Evolutionary conservation across 1,284 basidiomycete species (phyloP).

Genomic region (Papiliotrema laurentii): DNA sequence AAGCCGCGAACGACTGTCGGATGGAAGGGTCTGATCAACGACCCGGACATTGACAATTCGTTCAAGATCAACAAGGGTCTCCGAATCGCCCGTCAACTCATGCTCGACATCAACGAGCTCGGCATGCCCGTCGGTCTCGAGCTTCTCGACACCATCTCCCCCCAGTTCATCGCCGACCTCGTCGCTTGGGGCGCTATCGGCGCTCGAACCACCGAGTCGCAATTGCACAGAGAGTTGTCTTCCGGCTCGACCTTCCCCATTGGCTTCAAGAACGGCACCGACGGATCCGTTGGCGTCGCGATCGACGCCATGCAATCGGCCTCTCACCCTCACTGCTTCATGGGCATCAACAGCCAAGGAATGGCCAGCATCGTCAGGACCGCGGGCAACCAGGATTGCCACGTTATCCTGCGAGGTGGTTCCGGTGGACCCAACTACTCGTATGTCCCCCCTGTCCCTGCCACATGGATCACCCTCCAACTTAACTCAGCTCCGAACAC

Average conservation of each 20-base stretch:
- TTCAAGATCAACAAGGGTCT: slow-evolving; percentile 90
- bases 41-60: slow-evolving; percentile 46
- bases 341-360: slow-evolving; percentile 93
- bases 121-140: slow-evolving; percentile 85
- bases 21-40: slow-evolving; percentile 97
- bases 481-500: slow-evolving; percentile 53
- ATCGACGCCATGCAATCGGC: slow-evolving; percentile 95
- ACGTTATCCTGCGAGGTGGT: slow-evolving; percentile 89
- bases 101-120: slow-evolving; percentile 79
- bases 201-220: slow-evolving; percentile 91
- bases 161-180: slow-evolving; percentile 93
- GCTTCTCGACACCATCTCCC: slow-evolving; percentile 62
- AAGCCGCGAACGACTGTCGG: slow-evolving; percentile 65
- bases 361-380: slow-evolving; percentile 95
- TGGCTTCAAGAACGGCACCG: slow-evolving; percentile 98
- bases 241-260: slow-evolving; percentile 48
- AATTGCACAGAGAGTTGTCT: slow-evolving; percentile 71
- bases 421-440: slow-evolving; percentile 81
- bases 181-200: slow-evolving; percentile 98
- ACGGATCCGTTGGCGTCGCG: slow-evolving; percentile 75
- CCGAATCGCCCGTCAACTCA: slow-evolving; percentile 79
- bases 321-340: slow-evolving; percentile 90
- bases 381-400: slow-evolving; percentile 82
- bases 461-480: too few species aligned
- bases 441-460: too few species aligned